These are phyloP conservation scores for Globisporangium lucens DNA, from an alignment of 352 stramenopile genomes.

Conservation along the genomic window DNA sequence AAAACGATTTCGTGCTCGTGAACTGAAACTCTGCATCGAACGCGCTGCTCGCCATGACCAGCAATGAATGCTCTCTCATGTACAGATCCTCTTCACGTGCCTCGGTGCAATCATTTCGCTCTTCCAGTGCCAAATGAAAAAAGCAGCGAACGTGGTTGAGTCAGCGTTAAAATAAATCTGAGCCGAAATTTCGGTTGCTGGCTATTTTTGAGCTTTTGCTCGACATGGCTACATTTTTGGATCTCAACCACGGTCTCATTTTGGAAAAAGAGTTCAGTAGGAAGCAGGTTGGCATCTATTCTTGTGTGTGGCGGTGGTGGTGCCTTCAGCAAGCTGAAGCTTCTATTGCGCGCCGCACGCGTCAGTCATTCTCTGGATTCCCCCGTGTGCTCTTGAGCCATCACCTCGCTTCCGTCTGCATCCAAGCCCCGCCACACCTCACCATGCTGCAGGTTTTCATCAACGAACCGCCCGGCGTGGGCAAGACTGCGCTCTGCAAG, in stretches of 20 bases:
- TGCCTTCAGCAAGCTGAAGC: neutral
- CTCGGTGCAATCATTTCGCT: neutral
- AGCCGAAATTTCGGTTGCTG: neutral
- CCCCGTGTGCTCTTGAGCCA: neutral
- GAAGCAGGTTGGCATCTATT: neutral
- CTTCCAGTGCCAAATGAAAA: neutral
- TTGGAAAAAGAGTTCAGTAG: constrained; percentile 2
- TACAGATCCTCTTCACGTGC: neutral
- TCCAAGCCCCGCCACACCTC: no score
- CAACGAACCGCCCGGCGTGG: constrained; percentile 57
- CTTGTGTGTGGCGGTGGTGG: neutral
- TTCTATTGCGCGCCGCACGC: neutral
- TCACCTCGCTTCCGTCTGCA: neutral
- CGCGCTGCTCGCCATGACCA: neutral
- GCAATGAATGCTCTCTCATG: neutral
- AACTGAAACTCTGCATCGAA: neutral
- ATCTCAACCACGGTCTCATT: neutral
- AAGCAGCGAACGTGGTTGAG: neutral
- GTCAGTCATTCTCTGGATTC: neutral
- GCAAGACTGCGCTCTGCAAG: constrained; percentile 70
- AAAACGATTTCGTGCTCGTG: neutral
- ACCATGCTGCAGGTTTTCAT: constrained; percentile 67
- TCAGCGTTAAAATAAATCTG: neutral
- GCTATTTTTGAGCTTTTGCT: neutral
- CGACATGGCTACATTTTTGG: constrained; percentile 7